Evolutionary conservation across 1,284 basidiomycete species (phyloP).

Genomic region (Microbotryum violaceum): DNA sequence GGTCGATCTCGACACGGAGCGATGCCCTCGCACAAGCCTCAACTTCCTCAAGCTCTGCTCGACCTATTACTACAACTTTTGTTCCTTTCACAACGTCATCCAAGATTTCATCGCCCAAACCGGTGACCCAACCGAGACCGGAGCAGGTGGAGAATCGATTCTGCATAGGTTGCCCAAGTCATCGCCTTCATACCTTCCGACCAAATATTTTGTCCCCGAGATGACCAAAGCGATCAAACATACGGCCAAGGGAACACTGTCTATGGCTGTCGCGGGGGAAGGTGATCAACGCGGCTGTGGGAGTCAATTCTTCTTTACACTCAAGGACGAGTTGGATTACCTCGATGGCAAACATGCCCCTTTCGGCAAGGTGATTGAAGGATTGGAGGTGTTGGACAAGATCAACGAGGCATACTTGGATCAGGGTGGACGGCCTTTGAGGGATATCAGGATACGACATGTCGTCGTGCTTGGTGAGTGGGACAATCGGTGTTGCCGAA

Average conservation of each 20-base stretch:
- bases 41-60: constrained; percentile 98
- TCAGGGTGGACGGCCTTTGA: constrained; percentile 77
- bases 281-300: constrained; percentile 73
- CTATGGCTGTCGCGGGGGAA: constrained; percentile 82
- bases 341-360: constrained; percentile 92
- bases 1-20: constrained; percentile 74
- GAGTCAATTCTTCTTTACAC: constrained; percentile 92
- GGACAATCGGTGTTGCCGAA: neutral
- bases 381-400: constrained; percentile 83
- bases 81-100: constrained; percentile 96
- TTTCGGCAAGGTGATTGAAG: constrained; percentile 92
- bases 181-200: constrained; percentile 29
- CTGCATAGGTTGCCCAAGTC: constrained; percentile 56
- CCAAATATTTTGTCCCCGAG: constrained; percentile 77
- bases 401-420: constrained; percentile 86
- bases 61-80: constrained; percentile 90
- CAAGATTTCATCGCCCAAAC: constrained; percentile 93
- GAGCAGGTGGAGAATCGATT: constrained; percentile 76
- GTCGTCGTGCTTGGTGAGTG: constrained; percentile 77
- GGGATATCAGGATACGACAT: constrained; percentile 87
- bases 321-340: constrained; percentile 79
- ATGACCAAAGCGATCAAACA: constrained; percentile 71
- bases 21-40: constrained; percentile 78
- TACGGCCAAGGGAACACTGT: constrained; percentile 75
- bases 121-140: constrained; percentile 91